phyloP scores from a whole-genome alignment of 345 rosid genomes.

The Rhodamnia argentea region DNA sequence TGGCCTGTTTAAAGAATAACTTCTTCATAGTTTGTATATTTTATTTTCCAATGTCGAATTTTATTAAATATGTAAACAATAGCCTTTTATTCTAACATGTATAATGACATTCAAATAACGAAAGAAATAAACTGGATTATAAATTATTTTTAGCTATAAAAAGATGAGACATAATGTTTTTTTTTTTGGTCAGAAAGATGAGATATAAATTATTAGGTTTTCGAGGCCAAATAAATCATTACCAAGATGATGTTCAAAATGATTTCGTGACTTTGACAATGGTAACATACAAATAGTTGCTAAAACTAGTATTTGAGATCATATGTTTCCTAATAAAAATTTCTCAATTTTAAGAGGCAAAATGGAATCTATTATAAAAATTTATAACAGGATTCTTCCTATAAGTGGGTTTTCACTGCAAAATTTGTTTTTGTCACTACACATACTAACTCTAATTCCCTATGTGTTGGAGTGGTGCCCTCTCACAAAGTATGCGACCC shows the following conservation, averaged over 20 bases:
- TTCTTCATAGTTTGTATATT: background rate
- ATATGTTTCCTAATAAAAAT: background rate
- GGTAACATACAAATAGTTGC: background rate
- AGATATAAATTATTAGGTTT: background rate
- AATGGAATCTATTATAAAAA: background rate
- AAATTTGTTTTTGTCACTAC: no score
- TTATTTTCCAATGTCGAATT: background rate
- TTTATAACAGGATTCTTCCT: no score
- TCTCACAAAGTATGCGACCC: no score
- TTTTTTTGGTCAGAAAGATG: no score
- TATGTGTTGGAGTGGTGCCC: no score
- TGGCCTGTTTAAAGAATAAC: background rate
- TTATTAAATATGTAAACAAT: background rate
- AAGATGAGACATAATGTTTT: background rate
- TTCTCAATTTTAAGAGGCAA: background rate
- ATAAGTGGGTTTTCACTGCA: no score
- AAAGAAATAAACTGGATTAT: background rate
- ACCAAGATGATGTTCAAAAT: background rate
- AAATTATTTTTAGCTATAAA: background rate
- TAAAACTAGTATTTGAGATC: background rate
- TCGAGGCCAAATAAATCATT: background rate
- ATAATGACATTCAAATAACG: background rate
- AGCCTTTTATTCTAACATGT: background rate
- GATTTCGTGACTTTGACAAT: background rate
- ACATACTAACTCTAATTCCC: no score